Base-by-base conservation (phyloP, 768 basidiomycete genomes). In the Amanita inopinata region DNA sequence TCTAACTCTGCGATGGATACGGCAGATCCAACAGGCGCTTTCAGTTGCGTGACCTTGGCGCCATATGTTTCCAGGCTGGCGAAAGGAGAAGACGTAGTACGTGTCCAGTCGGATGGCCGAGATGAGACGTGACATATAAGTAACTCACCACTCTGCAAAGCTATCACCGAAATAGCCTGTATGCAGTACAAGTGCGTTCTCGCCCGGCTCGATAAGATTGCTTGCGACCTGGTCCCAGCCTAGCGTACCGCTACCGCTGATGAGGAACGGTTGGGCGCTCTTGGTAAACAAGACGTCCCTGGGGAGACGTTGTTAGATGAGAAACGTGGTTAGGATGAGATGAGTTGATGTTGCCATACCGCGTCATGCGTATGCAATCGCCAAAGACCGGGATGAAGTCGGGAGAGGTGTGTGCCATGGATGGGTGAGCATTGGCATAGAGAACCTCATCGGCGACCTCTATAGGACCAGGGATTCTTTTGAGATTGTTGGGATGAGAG, bases 171-270 rank as follows among this genome's bases (percentile, higher is more conserved):
- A 98, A 70, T 97, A 97, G 4, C 94, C 94, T 15, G 78, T 81
- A 62, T 90, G 78, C 36, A 96, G 69, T 0, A 97, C 87, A 38
- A 96, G 76, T 15, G 71, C 87, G 46, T 78, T 65, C 51, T 91
- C 83, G 42, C 80, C 81, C 3, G 74, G 71, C 53, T 86, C 82
- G n/a, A 97, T 70, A 41, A 99, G 73, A 61, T 98, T 98, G 5
- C 89, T 77, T 0, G 89, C 81, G 30, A 92, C 89, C 75, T 89
- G 85, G 60, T 97, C 93, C 92, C 93, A 98, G 20, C 96, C 96
- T 24, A 99, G 71, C 2, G 96, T 98, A 11, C 96, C 96, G 42
- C 83, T 87, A 1, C 96, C 96, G 19, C 92, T 81, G 48, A 98
- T 84, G 53, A 99, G 64, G 70, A 99, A 91, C 0, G 91, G 89